These are phyloP conservation scores for Linum trigynum DNA, from an alignment of 345 rosid species.

Conservation along the genomic window DNA sequence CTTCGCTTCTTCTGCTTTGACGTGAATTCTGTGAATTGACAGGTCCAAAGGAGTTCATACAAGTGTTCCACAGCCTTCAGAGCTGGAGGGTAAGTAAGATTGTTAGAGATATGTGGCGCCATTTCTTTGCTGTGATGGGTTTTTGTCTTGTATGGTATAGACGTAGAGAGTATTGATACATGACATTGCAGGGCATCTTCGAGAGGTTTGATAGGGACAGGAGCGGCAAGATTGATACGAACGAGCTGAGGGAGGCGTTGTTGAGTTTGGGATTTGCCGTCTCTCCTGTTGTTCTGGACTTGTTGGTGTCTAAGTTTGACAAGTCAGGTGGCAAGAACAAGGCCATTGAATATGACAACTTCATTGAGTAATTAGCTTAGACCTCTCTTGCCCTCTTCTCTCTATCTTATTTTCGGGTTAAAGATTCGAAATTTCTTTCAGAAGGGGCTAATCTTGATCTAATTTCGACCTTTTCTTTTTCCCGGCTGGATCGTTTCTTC, in stretches of 20 bases:
- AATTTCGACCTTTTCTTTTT: neutral
- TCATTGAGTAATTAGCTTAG: constrained; percentile 53
- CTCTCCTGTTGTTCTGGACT: constrained; percentile 58
- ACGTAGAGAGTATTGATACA: neutral
- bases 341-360: constrained; percentile 88
- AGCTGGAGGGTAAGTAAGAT: constrained; percentile 73
- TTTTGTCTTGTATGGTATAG: neutral
- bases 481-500: neutral
- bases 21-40: neutral
- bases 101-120: neutral
- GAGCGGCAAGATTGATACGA: constrained; percentile 71
- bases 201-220: constrained; percentile 81
- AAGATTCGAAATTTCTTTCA: neutral
- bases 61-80: constrained; percentile 86
- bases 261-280: constrained; percentile 65
- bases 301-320: constrained; percentile 75
- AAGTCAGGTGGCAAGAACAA: constrained; percentile 61
- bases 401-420: neutral
- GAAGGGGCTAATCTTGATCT: no score
- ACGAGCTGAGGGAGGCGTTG: constrained; percentile 80
- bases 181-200: constrained; percentile 43
- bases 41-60: constrained; percentile 84
- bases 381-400: neutral
- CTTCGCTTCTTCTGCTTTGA: neutral
- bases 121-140: neutral